Percentiles rank a stretch among this genome's conserved stretches.
These are phyloP conservation scores for Rhodotorula taiwanensis DNA, from an alignment of 768 basidiomycete species.

Conservation along the genomic window DNA sequence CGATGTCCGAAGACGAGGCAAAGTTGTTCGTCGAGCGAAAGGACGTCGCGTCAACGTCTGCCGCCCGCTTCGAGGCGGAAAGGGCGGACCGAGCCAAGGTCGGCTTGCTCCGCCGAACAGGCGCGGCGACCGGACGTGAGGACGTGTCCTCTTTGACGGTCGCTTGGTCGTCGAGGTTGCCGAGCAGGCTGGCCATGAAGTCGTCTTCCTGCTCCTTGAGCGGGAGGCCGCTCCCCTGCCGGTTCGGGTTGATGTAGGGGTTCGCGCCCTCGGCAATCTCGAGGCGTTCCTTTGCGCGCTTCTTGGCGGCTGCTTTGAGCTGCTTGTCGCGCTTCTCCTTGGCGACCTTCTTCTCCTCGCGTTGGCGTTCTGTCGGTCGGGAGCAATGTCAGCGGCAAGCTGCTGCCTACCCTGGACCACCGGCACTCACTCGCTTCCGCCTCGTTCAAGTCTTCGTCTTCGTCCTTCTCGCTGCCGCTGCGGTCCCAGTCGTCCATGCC, in stretches of 20 bases:
- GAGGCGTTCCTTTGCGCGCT: slow-evolving; percentile 47
- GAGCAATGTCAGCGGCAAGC: not conserved
- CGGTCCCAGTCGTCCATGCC: slow-evolving; percentile 84
- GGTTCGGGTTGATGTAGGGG: slow-evolving; percentile 57
- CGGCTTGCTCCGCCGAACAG: slow-evolving; percentile 10
- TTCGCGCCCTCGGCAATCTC: slow-evolving; percentile 55
- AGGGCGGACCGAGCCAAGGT: slow-evolving; percentile 7
- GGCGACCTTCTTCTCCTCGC: slow-evolving; percentile 42
- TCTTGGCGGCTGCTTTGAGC: slow-evolving; percentile 43
- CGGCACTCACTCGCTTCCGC: not conserved
- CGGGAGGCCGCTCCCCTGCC: slow-evolving; percentile 45
- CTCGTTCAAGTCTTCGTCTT: slow-evolving; percentile 41
- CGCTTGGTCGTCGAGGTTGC: slow-evolving; percentile 56
- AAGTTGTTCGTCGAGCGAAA: slow-evolving; percentile 11
- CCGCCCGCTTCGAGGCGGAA: slow-evolving; percentile 19
- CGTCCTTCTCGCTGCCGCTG: slow-evolving; percentile 38
- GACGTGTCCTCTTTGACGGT: slow-evolving; percentile 15
- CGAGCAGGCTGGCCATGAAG: slow-evolving; percentile 77
- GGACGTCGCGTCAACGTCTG: slow-evolving; percentile 13
- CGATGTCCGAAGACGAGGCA: slow-evolving; percentile 17
- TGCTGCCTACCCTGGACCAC: not conserved
- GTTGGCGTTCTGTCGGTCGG: not conserved
- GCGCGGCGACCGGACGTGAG: not conserved
- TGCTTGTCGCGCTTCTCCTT: slow-evolving; percentile 9
- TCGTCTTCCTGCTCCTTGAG: slow-evolving; percentile 70